Evolutionary conservation across 257 asterid genomes (phyloP).

Genomic region (Salvia rosmarinus): DNA sequence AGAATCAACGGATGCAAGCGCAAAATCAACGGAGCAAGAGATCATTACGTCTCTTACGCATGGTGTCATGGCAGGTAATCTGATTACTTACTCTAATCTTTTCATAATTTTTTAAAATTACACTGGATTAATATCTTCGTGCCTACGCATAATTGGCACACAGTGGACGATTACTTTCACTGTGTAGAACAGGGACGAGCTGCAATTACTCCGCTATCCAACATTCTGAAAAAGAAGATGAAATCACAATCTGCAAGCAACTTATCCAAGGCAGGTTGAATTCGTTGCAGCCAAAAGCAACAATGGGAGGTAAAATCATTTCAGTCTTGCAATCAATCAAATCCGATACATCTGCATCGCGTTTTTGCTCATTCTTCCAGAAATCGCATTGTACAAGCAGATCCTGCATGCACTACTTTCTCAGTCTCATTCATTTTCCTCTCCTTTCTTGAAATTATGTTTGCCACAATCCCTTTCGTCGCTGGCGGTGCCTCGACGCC

Average conservation of each 20-base stretch:
- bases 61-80: slow-evolving; percentile 77
- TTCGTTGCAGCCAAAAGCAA: background rate
- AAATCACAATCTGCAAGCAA: slow-evolving; percentile 45
- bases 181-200: slow-evolving; percentile 80
- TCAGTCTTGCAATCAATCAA: background rate
- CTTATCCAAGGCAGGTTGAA: slow-evolving; percentile 45
- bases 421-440: background rate
- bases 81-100: background rate
- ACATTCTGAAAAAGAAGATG: slow-evolving; percentile 75
- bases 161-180: slow-evolving; percentile 75
- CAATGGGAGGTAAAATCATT: background rate
- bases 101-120: background rate
- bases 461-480: background rate
- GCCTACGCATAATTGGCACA: slow-evolving; percentile 7
- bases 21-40: slow-evolving; percentile 54
- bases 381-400: background rate
- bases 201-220: slow-evolving; percentile 65
- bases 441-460: background rate
- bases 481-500: background rate
- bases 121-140: background rate
- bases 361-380: background rate
- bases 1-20: slow-evolving; percentile 45
- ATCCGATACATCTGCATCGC: background rate
- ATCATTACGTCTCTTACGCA: slow-evolving; percentile 78
- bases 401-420: background rate